Evolutionary conservation across 2,329 filamentous ascomycete species (phyloP).

Genomic region (Acrodontium crateriforme): DNA sequence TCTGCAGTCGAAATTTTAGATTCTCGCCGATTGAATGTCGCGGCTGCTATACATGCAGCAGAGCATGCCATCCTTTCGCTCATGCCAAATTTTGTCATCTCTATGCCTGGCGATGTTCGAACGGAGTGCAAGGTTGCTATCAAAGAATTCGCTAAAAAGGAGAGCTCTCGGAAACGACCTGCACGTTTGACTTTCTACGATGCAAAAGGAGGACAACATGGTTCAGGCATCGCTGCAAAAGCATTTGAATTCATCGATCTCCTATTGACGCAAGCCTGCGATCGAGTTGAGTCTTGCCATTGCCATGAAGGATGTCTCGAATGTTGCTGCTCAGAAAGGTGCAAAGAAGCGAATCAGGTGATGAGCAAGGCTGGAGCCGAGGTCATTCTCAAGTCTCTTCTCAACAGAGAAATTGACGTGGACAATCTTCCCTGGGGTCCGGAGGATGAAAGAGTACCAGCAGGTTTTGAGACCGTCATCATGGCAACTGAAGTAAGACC

Average conservation of each 20-base stretch:
- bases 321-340: conserved; percentile 74
- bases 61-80: conserved; percentile 81
- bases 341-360: conserved; percentile 75
- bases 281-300: conserved; percentile 59
- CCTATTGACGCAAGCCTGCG: conserved; percentile 60
- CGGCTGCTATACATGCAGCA: conserved; percentile 83
- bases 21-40: conserved; percentile 59
- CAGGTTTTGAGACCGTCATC: conserved; percentile 71
- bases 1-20: conserved; percentile 65
- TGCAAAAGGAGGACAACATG: conserved; percentile 72
- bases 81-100: conserved; percentile 82
- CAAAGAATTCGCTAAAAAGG: conserved; percentile 69
- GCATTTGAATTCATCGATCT: conserved; percentile 85
- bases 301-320: conserved; percentile 76
- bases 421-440: conserved; percentile 77
- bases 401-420: conserved; percentile 67
- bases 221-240: conserved; percentile 77
- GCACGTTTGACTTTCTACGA: conserved; percentile 90
- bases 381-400: conserved; percentile 63
- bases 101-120: conserved; percentile 76
- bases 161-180: conserved; percentile 63
- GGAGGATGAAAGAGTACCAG: conserved; percentile 51
- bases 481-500: conserved; percentile 52
- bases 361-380: conserved; percentile 84
- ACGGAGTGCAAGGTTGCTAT: conserved; percentile 85